Evolutionary conservation across 129 eudicot genomes (phyloP).

Genomic region (Daucus carota): DH1_v3.0 NC_030384.2:43633001-43633500

Average conservation of each 20-base stretch:
- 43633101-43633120: background rate
- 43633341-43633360: background rate
- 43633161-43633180: background rate
- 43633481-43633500: constrained; percentile 35
- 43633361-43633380: constrained; percentile 37
- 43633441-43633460: constrained; percentile 62
- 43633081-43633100: background rate
- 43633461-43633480: constrained; percentile 25
- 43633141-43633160: background rate
- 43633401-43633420: constrained; percentile 45
- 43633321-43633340: constrained; percentile 1
- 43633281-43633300: background rate
- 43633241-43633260: background rate
- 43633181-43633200: background rate
- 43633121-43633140: background rate
- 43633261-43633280: background rate
- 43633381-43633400: constrained; percentile 42
- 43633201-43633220: background rate
- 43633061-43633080: background rate
- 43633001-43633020: background rate
- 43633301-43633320: background rate
- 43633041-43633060: background rate
- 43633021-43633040: background rate
- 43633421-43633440: constrained; percentile 63
- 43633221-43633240: background rate